phyloP scores from a whole-genome alignment of 305 asterid genomes.

The Solanum hybrid region DNA sequence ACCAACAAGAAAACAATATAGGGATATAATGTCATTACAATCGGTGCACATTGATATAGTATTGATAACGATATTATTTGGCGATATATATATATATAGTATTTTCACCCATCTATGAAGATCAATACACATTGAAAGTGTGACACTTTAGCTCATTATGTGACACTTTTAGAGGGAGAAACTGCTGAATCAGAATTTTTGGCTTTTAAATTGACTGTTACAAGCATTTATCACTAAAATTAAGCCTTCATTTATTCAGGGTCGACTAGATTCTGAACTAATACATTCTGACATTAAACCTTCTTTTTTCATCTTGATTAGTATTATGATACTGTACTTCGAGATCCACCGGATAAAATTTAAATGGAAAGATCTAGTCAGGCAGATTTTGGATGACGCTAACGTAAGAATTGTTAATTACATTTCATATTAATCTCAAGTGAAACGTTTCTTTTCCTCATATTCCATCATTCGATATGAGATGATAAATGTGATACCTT shows the following conservation, averaged over 20 bases:
- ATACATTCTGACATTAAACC: neutral
- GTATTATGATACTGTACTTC: neutral
- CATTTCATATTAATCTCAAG: neutral
- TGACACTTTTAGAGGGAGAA: neutral
- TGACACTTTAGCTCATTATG: neutral
- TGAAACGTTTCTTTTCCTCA: neutral
- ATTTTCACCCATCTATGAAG: too few species aligned
- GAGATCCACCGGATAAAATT: neutral
- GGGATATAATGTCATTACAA: neutral
- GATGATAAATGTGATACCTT: conserved; percentile 38
- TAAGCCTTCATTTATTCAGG: neutral
- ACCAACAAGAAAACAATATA: neutral
- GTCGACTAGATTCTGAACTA: neutral
- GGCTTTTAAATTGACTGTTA: neutral
- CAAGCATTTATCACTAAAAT: neutral
- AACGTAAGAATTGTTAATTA: neutral
- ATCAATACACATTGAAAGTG: neutral
- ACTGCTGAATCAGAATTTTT: neutral
- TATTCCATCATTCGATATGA: neutral
- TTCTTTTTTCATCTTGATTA: neutral
- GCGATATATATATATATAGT: too few species aligned
- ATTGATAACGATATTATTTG: too few species aligned
- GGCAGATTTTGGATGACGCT: neutral
- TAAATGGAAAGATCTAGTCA: neutral
- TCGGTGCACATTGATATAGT: neutral